These are phyloP conservation scores for Russula sp. DNA, from an alignment of 768 basidiomycete genomes.

Conservation along the genomic window DNA sequence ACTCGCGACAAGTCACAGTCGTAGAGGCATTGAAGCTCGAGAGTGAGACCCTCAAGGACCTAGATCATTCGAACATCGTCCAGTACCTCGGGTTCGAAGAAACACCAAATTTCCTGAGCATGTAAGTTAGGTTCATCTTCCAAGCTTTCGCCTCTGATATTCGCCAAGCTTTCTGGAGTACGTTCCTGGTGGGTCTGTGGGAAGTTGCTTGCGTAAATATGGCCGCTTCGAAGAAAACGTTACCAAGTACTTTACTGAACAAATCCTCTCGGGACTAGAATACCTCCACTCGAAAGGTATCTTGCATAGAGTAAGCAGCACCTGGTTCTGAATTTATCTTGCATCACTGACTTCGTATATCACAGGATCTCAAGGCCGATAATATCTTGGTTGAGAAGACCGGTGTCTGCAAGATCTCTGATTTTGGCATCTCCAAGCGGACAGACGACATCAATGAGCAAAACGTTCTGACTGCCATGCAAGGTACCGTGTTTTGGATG, in stretches of 20 bases:
- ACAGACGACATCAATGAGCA: conserved; percentile 78
- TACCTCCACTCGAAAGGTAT: conserved; percentile 92
- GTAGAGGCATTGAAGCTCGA: conserved; percentile 92
- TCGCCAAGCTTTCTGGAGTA: conserved; percentile 87
- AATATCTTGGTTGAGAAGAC: conserved; percentile 93
- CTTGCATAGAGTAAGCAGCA: conserved; percentile 68
- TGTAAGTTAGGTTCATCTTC: conserved; percentile 49
- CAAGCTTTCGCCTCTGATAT: background rate
- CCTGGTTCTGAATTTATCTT: background rate
- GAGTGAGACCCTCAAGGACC: conserved; percentile 91
- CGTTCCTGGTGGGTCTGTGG: conserved; percentile 94
- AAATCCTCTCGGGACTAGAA: conserved; percentile 86
- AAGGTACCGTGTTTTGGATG: conserved; percentile 99
- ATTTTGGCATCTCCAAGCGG: conserved; percentile 97
- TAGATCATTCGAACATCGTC: conserved; percentile 96
- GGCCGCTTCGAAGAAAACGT: conserved; percentile 91
- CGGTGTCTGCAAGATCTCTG: conserved; percentile 94
- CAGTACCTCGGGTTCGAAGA: conserved; percentile 95
- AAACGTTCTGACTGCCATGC: conserved; percentile 89
- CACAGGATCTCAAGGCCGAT: conserved; percentile 92
- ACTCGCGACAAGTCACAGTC: conserved; percentile 73
- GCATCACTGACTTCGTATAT: conserved; percentile 6
- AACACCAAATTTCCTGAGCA: conserved; percentile 81
- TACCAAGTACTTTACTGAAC: conserved; percentile 84
- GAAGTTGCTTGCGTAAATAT: conserved; percentile 82